Evolutionary conservation across 768 basidiomycete genomes (phyloP), one percentile per base, ranked within the genome.

Genomic region (Suillus bovinus): DNA sequence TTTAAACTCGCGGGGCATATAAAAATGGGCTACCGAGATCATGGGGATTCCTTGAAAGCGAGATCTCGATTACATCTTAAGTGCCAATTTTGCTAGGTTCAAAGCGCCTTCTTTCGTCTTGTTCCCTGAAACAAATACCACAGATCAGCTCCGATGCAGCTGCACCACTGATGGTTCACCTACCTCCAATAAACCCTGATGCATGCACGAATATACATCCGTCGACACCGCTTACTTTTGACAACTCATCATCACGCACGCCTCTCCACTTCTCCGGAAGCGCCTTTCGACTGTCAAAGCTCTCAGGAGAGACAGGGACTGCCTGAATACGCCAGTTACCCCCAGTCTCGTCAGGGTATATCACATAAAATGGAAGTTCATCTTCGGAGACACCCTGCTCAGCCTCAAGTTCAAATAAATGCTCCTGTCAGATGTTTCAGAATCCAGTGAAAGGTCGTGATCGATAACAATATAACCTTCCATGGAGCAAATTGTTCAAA

Each of bases 181-280:
- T 65, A 88, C 95, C 95, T 69, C 97, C 97, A 70, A 95, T 99
- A 74, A 99, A 99, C 9, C 97, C 97, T 62, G 90, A 91, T 1
- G 96, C 94, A 76, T 99, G 97, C 29, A 96, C 87, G 70, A 99
- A 99, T 59, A 97, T 86, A 58, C 96, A 84, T 1, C 89, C 94
- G 0, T 86, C 83, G 63, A 98, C 86, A 3, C 93, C 93, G 17
- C 86, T 86, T 8, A 84, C 76, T 66, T 84, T 77, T 53, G 89
- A 90, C 44, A 99, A 79, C 50, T 84, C 83, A 11, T 92, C 90
- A 73, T 99, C 96, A 53, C 97, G 82, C 42, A 94, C 76, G 7
- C 97, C 97, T 64, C 96, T 84, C 97, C 97, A 99, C 65, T 82
- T 80, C 70, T 97, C 94, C 2, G 97, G 97, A 44, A 99, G 79